Base-by-base conservation (phyloP, 1,139 yeast species). In the Martiniozyma asiatica region DNA sequence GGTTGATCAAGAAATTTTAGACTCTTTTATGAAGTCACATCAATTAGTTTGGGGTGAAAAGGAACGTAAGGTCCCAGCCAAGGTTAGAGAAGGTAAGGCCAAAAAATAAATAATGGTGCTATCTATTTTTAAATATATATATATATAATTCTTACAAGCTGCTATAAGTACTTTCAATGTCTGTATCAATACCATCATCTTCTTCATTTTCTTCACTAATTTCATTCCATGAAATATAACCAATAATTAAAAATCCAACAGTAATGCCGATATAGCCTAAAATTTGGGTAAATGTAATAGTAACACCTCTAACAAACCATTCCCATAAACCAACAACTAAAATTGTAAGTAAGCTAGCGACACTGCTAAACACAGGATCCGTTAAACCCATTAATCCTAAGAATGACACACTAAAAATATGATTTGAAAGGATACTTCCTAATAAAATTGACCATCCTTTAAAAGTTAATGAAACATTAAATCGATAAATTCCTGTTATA, bases 341-440 rank as follows among this genome's bases (percentile, higher is more conserved):
- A 14, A 85, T 84, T 0, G 94, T 80, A 32, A 81, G 60, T 35
- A 84, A 56, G 0, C 94, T 74, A 24, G 89, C 77, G 8, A 84
- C 94, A 0, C 89, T 73, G 2, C 93, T 78, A 31, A 84, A 61
- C 2, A 84, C 94, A 0, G 95, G 94, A 11, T 81, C 74, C 0
- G 94, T 84, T 36, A 84, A 63, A 1, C 94, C 77, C 79, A 82
- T 80, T 40, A 84, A 59, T 3, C 85, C 68, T 38, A 84, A 62
- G 44, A 84, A 81, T 25, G 79, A 63, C 3, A 81, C 79, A 27
- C 84, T 75, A 49, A 80, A 84, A 1, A 68, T 44, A 41, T 80
- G 59, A 49, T 84, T 84, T 13, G 79, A 65, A 1, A 70, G 39
- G 1, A 79, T 61, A 3, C 77, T 71, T 6, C 73, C 58, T 1